Evolutionary conservation across 352 stramenopile genomes (phyloP).

Genomic region (Pythium angustatum): DNA sequence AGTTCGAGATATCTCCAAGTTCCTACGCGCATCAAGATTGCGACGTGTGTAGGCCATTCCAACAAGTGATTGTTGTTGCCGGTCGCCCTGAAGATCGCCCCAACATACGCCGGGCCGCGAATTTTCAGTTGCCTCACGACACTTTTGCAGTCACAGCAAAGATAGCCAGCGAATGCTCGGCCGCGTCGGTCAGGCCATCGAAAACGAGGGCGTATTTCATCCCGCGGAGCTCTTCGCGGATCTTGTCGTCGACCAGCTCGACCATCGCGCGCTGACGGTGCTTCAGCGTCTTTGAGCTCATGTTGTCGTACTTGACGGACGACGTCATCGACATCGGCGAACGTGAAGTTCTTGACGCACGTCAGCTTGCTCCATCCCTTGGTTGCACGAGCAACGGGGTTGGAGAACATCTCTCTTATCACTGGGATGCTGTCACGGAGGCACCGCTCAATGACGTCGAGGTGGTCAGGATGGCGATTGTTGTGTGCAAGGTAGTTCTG

Average conservation of each 20-base stretch:
- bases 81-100: too few relatives aligned
- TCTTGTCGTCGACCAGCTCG: neutral
- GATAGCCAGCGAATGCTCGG: neutral
- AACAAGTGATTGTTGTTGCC: too few relatives aligned
- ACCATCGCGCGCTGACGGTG: neutral
- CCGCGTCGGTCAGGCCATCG: neutral
- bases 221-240: neutral
- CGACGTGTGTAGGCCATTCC: too few relatives aligned
- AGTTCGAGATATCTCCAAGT: too few relatives aligned
- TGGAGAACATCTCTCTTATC: neutral
- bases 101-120: too few relatives aligned
- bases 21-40: too few relatives aligned
- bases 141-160: constrained; percentile 4
- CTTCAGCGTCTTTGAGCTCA: neutral
- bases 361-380: constrained; percentile 2
- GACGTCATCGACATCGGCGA: neutral
- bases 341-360: constrained; percentile 1
- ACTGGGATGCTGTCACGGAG: neutral
- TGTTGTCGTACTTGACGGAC: neutral
- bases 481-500: too few relatives aligned
- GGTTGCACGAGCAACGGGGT: neutral
- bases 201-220: constrained; percentile 4
- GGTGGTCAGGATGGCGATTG: constrained; percentile 2
- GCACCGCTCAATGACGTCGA: neutral
- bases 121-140: too few relatives aligned